Conservation (phyloP, 1,284 basidiomycete genomes). For the Cryptococcus depauperatus region DNA sequence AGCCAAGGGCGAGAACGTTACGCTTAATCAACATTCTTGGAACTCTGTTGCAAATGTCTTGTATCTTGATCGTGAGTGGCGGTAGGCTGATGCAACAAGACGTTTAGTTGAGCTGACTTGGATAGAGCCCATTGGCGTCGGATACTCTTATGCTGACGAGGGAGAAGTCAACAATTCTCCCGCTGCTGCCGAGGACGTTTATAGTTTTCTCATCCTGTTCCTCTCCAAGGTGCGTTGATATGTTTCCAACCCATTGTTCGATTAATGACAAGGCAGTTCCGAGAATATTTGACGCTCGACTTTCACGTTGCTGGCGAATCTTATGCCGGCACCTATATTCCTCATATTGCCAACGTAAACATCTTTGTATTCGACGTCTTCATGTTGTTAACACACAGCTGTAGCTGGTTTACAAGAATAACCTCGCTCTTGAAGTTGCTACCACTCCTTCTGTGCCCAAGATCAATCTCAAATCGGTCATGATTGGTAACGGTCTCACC, state of each 20-base stretch:
- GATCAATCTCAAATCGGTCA: conserved; percentile 68
- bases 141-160: conserved; percentile 71
- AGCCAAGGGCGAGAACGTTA: conserved; percentile 58
- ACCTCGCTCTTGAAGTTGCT: conserved; percentile 47
- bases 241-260: background rate
- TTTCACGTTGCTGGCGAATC: conserved; percentile 50
- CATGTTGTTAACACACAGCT: conserved; percentile 18
- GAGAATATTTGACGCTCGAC: conserved; percentile 55
- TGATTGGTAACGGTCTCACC: conserved; percentile 60
- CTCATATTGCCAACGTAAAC: conserved; percentile 52
- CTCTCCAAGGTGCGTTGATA: conserved; percentile 51
- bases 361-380: background rate
- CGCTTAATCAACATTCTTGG: conserved; percentile 69
- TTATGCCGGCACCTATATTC: conserved; percentile 68
- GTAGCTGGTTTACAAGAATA: conserved; percentile 62
- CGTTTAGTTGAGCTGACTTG: background rate
- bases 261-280: conserved; percentile 33
- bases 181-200: conserved; percentile 62
- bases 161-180: conserved; percentile 57
- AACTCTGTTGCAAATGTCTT: conserved; percentile 51
- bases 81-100: too few species aligned
- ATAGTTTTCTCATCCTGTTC: conserved; percentile 84
- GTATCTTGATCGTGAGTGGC: conserved; percentile 35
- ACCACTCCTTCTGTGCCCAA: conserved; percentile 41
- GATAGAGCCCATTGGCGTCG: conserved; percentile 69